A percentile compares a stretch with the other conserved stretches of the same genome.
phyloP scores from a whole-genome alignment of 2,329 filamentous ascomycete genomes.

The Epichloe glyceriae region DNA sequence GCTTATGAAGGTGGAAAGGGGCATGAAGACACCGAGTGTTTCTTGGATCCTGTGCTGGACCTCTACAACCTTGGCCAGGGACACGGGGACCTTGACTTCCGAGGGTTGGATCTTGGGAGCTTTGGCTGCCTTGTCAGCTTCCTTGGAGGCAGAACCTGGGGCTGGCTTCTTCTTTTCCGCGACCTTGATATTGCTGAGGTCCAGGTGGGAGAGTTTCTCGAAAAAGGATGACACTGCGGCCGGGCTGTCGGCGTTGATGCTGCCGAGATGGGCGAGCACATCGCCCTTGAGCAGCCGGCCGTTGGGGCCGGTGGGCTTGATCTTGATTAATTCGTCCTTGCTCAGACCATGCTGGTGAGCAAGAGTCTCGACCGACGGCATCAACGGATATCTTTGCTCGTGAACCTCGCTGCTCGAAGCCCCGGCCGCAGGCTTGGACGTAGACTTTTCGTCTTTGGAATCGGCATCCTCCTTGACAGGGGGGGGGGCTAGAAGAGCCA shows the following conservation, averaged over 20 bases:
- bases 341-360: slow-evolving; percentile 68
- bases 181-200: slow-evolving; percentile 90
- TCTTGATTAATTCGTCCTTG: slow-evolving; percentile 63
- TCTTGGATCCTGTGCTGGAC: slow-evolving; percentile 70
- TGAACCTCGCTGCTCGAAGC: slow-evolving; percentile 35
- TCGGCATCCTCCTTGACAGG: slow-evolving; percentile 13
- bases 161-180: slow-evolving; percentile 40
- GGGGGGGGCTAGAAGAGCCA: not conserved
- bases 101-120: slow-evolving; percentile 33
- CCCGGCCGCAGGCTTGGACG: slow-evolving; percentile 40
- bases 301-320: slow-evolving; percentile 75
- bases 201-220: slow-evolving; percentile 66
- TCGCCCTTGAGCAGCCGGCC: slow-evolving; percentile 91
- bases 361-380: slow-evolving; percentile 74
- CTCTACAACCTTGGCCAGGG: slow-evolving; percentile 63
- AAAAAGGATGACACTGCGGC: slow-evolving; percentile 58
- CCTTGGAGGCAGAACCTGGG: slow-evolving; percentile 22
- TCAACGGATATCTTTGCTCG: slow-evolving; percentile 58
- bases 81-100: slow-evolving; percentile 61
- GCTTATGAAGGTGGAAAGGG: slow-evolving; percentile 74
- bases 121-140: slow-evolving; percentile 25
- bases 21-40: slow-evolving; percentile 66
- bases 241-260: slow-evolving; percentile 60
- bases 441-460: slow-evolving; percentile 5
- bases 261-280: slow-evolving; percentile 77